phyloP scores from a whole-genome alignment of 306 rosid species.

The Fagus crenata region DNA sequence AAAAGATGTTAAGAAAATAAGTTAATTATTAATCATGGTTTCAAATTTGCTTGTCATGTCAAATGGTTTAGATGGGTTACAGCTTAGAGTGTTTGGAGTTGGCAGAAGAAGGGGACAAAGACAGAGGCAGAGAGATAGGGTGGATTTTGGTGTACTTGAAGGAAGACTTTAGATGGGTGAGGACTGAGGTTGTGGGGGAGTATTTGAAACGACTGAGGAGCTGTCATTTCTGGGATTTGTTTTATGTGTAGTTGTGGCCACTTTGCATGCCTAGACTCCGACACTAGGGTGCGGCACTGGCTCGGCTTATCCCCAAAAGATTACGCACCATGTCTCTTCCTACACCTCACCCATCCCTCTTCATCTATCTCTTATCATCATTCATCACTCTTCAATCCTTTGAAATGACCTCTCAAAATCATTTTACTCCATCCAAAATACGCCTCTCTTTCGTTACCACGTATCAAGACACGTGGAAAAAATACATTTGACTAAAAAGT shows the following conservation, averaged over 20 bases:
- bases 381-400: not conserved
- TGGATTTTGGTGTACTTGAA: conserved; percentile 22
- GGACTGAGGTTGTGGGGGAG: conserved; percentile 11
- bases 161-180: not conserved
- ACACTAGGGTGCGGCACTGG: conserved; percentile 56
- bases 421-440: not conserved
- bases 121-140: conserved; percentile 44
- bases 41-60: not conserved
- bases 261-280: conserved; percentile 51
- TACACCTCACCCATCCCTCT: conserved; percentile 29
- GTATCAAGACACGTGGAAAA: too few species aligned
- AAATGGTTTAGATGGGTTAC: conserved; percentile 27
- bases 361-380: not conserved
- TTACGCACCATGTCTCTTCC: conserved; percentile 45
- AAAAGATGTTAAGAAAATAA: too few species aligned
- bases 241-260: conserved; percentile 13
- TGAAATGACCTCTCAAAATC: conserved; percentile 35
- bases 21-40: too few species aligned
- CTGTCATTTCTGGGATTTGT: conserved; percentile 50
- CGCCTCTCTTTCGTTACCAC: too few species aligned
- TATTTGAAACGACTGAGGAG: conserved; percentile 33
- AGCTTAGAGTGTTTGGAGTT: conserved; percentile 39
- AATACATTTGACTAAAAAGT: too few species aligned
- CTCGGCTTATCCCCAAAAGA: conserved; percentile 42
- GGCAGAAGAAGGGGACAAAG: conserved; percentile 50